Evolutionary conservation across 495 filamentous ascomycete species (phyloP), one percentile per base, ranked within the genome.

Genomic region (Daldinia grandis): DNA sequence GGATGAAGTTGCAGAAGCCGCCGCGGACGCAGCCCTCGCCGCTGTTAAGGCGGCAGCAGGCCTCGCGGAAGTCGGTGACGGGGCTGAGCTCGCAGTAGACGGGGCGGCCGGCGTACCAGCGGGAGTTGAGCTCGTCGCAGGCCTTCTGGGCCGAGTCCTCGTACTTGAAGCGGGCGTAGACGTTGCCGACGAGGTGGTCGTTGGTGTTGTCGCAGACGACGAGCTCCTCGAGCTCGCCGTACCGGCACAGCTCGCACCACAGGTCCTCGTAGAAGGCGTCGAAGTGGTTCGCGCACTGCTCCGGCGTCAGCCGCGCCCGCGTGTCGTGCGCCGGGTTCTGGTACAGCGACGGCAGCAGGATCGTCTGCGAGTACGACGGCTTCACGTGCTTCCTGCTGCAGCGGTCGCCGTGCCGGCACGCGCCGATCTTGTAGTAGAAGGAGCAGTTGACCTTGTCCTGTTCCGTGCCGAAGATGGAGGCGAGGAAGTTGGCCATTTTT

Each of bases 231-330:
- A 94, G 81, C 83, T 96, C 93, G 56, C 93, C 93, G 78, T 94
- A 95, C 81, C 92, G 91, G 89, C 92, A 95, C 91, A 99, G 92
- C 87, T 99, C 95, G 85, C 95, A 97, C 93, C 95, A 99, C 71
- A 99, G 90, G 80, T 99, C 95, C 83, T 99, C 95, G 85, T 99
- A 99, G 84, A 99, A 99, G 73, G 95, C 95, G 82, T 99, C 96
- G 78, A 98, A 99, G 85, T 99, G 95, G 83, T 95, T 96, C 83
- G 98, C 95, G 78, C 97, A 89, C 85, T 99, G 95, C 68, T 85
- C 88, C 10, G 93, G 79, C 82, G 95, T 97, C 92, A 98, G 96
- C 81, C 94, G 94, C 85, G 89, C 95, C 83, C 97, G 97, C 47
- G 93, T 91, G 78, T 98, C 94, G 87, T 96, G 97, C 73, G 93